phyloP scores from a whole-genome alignment of 2,329 filamentous ascomycete genomes.

The Colletotrichum somersetense region DNA sequence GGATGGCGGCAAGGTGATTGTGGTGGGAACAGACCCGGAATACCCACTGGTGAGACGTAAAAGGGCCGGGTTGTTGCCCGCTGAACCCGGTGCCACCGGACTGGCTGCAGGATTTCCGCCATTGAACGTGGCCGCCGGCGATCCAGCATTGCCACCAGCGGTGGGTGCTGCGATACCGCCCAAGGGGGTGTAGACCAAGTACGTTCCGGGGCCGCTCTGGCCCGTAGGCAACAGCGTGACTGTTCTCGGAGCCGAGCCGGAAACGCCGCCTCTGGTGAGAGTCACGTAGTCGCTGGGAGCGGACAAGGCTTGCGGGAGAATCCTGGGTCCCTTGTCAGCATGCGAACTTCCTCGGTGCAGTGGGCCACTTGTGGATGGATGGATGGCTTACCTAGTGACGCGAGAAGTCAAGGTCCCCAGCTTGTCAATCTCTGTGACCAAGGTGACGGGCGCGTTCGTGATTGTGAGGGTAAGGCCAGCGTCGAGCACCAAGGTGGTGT shows the following conservation, averaged over 20 bases:
- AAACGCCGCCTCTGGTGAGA: constrained; percentile 30
- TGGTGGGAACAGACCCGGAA: constrained; percentile 18
- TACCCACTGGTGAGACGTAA: constrained; percentile 24
- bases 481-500: constrained; percentile 35
- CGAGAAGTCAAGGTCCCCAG: constrained; percentile 32
- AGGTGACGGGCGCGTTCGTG: constrained; percentile 36
- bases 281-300: constrained; percentile 36
- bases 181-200: constrained; percentile 34
- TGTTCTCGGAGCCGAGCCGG: constrained; percentile 32
- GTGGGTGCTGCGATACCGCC: not conserved
- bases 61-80: constrained; percentile 13
- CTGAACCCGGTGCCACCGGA: not conserved
- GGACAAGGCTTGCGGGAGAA: constrained; percentile 16
- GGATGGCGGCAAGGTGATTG: constrained; percentile 20
- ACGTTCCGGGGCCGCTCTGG: constrained; percentile 29
- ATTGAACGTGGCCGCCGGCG: constrained; percentile 13
- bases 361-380: not conserved
- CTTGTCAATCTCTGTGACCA: constrained; percentile 38
- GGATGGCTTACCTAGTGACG: constrained; percentile 24
- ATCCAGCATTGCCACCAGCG: constrained; percentile 8
- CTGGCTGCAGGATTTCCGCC: not conserved
- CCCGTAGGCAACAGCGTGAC: constrained; percentile 32
- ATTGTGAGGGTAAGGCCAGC: constrained; percentile 37
- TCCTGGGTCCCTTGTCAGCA: constrained; percentile 12
- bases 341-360: not conserved